These are phyloP conservation scores for Dactylonectria macrodidyma DNA, from an alignment of 2,329 filamentous ascomycete species.

Conservation along the genomic window DNA sequence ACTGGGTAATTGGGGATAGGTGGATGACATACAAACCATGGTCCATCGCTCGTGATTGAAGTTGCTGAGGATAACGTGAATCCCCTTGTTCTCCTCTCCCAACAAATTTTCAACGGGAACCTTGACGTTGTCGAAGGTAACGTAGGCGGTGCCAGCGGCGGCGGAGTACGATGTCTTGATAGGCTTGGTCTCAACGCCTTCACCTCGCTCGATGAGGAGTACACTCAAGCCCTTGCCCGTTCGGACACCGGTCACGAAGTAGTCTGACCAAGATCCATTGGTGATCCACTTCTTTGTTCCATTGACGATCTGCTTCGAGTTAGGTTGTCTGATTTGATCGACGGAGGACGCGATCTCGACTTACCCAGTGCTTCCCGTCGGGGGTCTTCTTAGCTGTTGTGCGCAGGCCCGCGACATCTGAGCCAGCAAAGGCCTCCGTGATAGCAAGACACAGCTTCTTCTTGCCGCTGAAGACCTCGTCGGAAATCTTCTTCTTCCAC, in stretches of 20 bases:
- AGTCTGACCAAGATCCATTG: slow-evolving; percentile 84
- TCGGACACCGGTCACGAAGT: slow-evolving; percentile 86
- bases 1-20: background rate
- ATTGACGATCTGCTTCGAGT: slow-evolving; percentile 66
- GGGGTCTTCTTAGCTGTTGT: slow-evolving; percentile 84
- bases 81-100: slow-evolving; percentile 88
- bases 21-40: slow-evolving; percentile 72
- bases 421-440: slow-evolving; percentile 88
- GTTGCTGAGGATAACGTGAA: slow-evolving; percentile 86
- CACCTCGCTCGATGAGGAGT: slow-evolving; percentile 80
- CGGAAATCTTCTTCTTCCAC: slow-evolving; percentile 76
- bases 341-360: slow-evolving; percentile 49
- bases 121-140: slow-evolving; percentile 90
- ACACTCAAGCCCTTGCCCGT: slow-evolving; percentile 86
- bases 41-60: slow-evolving; percentile 91
- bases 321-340: background rate
- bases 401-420: slow-evolving; percentile 83
- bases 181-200: slow-evolving; percentile 81
- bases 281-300: slow-evolving; percentile 91
- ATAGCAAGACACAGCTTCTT: slow-evolving; percentile 93
- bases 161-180: slow-evolving; percentile 89
- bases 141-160: slow-evolving; percentile 82
- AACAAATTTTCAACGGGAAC: slow-evolving; percentile 85
- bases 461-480: slow-evolving; percentile 82
- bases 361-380: slow-evolving; percentile 80